These are phyloP conservation scores for Botrytis hyacinthi DNA, from an alignment of 2,329 filamentous ascomycete species.

Conservation along the genomic window DNA sequence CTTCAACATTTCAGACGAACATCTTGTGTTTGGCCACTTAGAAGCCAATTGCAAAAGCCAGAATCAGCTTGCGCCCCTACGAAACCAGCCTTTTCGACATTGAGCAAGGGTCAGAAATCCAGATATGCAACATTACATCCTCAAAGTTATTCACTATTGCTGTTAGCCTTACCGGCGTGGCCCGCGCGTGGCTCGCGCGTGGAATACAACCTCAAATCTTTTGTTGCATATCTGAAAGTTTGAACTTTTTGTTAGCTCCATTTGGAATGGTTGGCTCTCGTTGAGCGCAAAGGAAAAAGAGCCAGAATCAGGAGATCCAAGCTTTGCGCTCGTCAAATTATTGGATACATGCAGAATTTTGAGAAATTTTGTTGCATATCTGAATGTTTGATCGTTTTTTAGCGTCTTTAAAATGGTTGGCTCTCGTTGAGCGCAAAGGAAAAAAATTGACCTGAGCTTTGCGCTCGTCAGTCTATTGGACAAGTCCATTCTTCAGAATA, in stretches of 20 bases:
- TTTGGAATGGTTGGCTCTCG: too few species aligned
- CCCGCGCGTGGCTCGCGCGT: neutral
- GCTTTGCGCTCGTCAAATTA: neutral
- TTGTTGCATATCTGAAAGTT: neutral
- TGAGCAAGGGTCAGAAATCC: neutral
- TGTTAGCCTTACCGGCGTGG: neutral
- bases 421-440: neutral
- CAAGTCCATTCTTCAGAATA: neutral
- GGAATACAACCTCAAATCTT: neutral
- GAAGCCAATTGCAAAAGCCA: neutral
- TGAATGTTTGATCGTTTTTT: neutral
- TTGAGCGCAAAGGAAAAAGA: too few species aligned
- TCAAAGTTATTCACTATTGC: neutral
- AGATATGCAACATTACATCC: neutral
- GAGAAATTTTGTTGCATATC: neutral
- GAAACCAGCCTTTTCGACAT: neutral
- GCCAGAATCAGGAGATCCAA: too few species aligned
- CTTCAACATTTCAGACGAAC: neutral
- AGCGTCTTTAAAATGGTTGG: neutral
- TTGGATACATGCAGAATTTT: neutral
- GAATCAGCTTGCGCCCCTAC: neutral
- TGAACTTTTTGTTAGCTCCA: too few species aligned
- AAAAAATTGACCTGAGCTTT: neutral
- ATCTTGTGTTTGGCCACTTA: neutral
- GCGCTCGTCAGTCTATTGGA: neutral